Base-by-base conservation (phyloP, 306 rosid genomes). In the Begonia peltatifolia region DNA sequence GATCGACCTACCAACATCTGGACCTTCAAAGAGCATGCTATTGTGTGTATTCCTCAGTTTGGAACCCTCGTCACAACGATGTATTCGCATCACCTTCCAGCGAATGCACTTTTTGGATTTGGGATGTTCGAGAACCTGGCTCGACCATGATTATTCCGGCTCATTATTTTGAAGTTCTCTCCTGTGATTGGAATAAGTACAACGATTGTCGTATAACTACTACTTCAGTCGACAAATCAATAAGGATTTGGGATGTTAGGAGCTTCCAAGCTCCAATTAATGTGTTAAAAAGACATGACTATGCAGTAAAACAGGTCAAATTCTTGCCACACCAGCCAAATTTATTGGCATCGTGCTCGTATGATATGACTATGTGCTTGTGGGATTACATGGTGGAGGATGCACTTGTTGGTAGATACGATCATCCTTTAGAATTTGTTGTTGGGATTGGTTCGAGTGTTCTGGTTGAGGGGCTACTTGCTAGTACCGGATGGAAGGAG, bases 401-500 rank as follows among this genome's bases (percentile, higher is more conserved):
- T 57, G 83, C 97, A 2, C 74, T 85, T 23, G 74, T 90, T n/a
- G 86, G 82, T 52, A 69, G 88, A 14, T 86, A 83, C 23, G 99
- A 86, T 57, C 95, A 90, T 36, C 99, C 86, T 35, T 76, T 88
- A 0, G 95, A 90, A 54, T 90, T 90, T 53, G 88, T 92, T 0
- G 99, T 90, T 12, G 99, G 99, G n/a, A 77, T 86, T 0, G 99
- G 86, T 63, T 72, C 85, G 87, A 90, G 97, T 11, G 92, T 90
- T 12, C 83, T 90, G 12, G 95, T 86, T 17, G 94, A 90, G 51
- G 99, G 99, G 18, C 79, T 90, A 41, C 64, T 90, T 47, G 95
- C 99, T 0, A 90, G 95, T 44, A 81, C 94, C 1, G 94, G 94
- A 1, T 90, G 99, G 99, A 95, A 90, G 54, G 94, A 86, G 73